Evolutionary conservation across 2,329 filamentous ascomycete species (phyloP).

Genomic region (Pseudogymnoascus sp.): DNA sequence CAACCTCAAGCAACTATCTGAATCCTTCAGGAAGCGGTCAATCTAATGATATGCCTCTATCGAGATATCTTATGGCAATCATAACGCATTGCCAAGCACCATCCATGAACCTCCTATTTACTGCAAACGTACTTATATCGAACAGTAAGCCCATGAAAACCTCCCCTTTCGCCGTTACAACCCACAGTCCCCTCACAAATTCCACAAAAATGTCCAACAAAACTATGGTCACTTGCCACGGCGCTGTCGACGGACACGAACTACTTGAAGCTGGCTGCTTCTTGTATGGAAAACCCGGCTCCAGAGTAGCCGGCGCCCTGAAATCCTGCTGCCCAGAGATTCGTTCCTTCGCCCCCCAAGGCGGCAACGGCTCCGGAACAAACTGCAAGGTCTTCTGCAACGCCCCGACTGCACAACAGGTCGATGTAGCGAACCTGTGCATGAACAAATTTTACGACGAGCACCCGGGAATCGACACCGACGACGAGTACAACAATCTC

Average conservation of each 20-base stretch:
- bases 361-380: neutral
- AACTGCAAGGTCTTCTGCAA: neutral
- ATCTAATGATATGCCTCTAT: neutral
- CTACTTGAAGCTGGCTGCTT: neutral
- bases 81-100: neutral
- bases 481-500: too few species aligned
- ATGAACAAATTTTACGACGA: neutral
- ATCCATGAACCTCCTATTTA: neutral
- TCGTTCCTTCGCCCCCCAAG: neutral
- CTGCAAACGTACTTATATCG: neutral
- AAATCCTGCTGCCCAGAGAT: neutral
- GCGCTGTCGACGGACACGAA: neutral
- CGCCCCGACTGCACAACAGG: neutral
- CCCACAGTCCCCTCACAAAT: neutral
- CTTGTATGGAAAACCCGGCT: neutral
- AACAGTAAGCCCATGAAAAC: neutral
- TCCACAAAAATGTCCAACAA: neutral
- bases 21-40: neutral
- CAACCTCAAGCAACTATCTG: neutral
- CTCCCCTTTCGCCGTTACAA: neutral
- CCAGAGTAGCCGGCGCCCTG: neutral
- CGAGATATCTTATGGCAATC: neutral
- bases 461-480: too few species aligned
- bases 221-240: neutral
- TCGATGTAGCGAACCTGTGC: neutral